Percentiles rank a stretch among this genome's conserved stretches.
phyloP scores from a whole-genome alignment of 441 rosid genomes.

The Eutrema salsugineum region DNA sequence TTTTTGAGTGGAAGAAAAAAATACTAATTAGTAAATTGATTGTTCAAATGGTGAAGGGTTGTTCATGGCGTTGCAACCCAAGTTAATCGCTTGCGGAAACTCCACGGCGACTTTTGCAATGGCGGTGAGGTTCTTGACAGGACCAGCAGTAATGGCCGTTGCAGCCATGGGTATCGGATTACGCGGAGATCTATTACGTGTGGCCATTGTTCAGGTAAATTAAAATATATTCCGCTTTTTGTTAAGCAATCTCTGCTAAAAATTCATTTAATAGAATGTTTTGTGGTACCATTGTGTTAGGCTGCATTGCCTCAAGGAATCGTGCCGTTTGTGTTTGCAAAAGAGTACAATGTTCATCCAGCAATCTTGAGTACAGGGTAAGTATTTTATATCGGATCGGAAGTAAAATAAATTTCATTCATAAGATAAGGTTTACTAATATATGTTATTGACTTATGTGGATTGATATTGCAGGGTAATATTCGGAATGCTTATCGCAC shows the following conservation, averaged over 20 bases:
- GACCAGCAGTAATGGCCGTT: conserved; percentile 87
- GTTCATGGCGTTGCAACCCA: conserved; percentile 96
- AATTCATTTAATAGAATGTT: too few species aligned
- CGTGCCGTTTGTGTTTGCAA: conserved; percentile 66
- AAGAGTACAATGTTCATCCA: conserved; percentile 67
- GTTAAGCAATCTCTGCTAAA: neutral
- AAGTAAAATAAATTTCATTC: neutral
- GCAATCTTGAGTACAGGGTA: conserved; percentile 63
- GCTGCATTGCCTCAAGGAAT: conserved; percentile 76
- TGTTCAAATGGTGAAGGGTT: conserved; percentile 44
- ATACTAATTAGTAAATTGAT: neutral
- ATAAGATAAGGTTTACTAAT: neutral
- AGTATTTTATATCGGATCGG: conserved; percentile 10
- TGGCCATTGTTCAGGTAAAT: conserved; percentile 83
- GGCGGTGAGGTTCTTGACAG: conserved; percentile 75
- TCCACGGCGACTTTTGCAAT: conserved; percentile 65
- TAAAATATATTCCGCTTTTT: neutral
- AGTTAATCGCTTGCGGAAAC: conserved; percentile 87
- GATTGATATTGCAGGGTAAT: conserved; percentile 57
- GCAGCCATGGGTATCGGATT: conserved; percentile 74
- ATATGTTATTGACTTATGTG: neutral
- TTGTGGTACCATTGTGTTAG: conserved; percentile 18
- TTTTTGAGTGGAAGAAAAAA: neutral
- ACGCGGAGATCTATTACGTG: conserved; percentile 57
- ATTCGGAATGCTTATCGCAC: conserved; percentile 80